Conservation (phyloP, 257 asterid species). For the Solanum tarapatanum region DNA sequence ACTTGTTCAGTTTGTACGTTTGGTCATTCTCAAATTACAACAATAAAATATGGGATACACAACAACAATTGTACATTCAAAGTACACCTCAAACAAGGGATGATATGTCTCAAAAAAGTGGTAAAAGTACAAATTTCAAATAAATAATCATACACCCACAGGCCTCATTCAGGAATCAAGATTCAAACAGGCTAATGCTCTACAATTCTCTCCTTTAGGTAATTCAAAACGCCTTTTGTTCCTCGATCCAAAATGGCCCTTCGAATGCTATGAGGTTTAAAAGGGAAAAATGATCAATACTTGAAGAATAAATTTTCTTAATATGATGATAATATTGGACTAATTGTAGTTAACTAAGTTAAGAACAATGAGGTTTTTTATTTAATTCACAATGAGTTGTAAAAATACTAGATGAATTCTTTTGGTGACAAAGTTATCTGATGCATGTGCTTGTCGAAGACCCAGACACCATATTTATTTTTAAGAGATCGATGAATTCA, state of each 20-base stretch:
- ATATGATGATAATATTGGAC: not conserved
- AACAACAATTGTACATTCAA: not conserved
- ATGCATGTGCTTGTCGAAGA: not conserved
- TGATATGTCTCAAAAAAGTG: not conserved
- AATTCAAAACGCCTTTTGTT: slow-evolving; percentile 65
- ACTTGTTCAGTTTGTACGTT: not conserved
- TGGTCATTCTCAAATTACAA: not conserved
- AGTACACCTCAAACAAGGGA: not conserved
- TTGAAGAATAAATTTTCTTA: not conserved
- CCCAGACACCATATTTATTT: too few relatives aligned
- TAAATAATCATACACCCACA: not conserved
- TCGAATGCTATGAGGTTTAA: slow-evolving; percentile 50
- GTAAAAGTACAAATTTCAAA: not conserved
- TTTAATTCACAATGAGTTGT: not conserved
- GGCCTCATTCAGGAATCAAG: not conserved
- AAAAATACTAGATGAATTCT: too few relatives aligned
- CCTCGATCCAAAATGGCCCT: slow-evolving; percentile 80
- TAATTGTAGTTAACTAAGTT: not conserved
- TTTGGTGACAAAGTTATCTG: not conserved
- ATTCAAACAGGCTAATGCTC: slow-evolving; percentile 22
- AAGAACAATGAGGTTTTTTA: not conserved
- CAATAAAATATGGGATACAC: not conserved
- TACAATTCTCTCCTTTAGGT: slow-evolving; percentile 67
- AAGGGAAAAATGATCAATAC: not conserved
- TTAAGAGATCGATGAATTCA: not conserved